Evolutionary conservation across 345 rosid genomes (phyloP).

Genomic region (Limnanthes douglasii): DNA sequence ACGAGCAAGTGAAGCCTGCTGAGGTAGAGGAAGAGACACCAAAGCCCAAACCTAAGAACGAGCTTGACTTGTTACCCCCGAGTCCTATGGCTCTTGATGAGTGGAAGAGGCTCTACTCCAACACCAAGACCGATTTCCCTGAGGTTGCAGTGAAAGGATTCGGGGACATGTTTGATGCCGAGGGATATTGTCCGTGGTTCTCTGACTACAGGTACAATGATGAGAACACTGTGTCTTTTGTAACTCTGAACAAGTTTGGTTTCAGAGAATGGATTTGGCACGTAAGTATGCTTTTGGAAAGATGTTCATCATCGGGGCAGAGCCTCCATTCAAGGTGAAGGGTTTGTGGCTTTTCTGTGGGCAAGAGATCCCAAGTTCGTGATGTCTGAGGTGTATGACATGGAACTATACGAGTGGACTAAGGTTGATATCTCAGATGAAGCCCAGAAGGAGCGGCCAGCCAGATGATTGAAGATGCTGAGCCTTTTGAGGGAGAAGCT

Average conservation of each 20-base stretch:
- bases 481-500: constrained; percentile 71
- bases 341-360: constrained; percentile 84
- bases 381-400: constrained; percentile 58
- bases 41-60: constrained; percentile 58
- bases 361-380: constrained; percentile 45
- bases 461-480: constrained; percentile 63
- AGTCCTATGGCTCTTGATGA: constrained; percentile 64
- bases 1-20: constrained; percentile 6
- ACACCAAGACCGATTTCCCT: constrained; percentile 65
- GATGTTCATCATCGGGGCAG: constrained; percentile 48
- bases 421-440: constrained; percentile 50
- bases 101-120: constrained; percentile 75
- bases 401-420: constrained; percentile 72
- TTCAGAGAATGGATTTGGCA: constrained; percentile 65
- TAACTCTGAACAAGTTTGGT: constrained; percentile 60
- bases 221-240: constrained; percentile 53
- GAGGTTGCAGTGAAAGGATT: constrained; percentile 74
- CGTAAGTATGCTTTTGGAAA: constrained; percentile 78
- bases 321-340: constrained; percentile 58
- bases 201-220: constrained; percentile 73
- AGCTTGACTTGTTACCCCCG: constrained; percentile 60
- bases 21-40: constrained; percentile 30
- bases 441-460: constrained; percentile 59
- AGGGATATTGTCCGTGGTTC: constrained; percentile 75
- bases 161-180: constrained; percentile 80